phyloP scores from a whole-genome alignment of 2,329 filamentous ascomycete genomes.

The Cercospora sesami region DNA sequence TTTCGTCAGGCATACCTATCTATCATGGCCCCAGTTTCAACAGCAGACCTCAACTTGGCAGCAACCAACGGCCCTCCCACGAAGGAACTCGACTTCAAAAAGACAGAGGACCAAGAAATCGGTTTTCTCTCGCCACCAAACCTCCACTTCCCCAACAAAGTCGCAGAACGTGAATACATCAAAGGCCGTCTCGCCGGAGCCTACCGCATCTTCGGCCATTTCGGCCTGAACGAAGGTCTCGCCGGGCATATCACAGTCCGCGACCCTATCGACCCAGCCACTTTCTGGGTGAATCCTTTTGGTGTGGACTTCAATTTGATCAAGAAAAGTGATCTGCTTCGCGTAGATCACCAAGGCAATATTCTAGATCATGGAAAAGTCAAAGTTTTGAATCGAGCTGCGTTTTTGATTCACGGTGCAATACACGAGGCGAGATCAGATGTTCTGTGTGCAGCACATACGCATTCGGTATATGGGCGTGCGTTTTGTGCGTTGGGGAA shows the following conservation, averaged over 20 bases:
- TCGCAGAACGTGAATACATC: slow-evolving; percentile 38
- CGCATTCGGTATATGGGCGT: slow-evolving; percentile 41
- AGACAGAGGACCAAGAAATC: slow-evolving; percentile 15
- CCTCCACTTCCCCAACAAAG: slow-evolving; percentile 26
- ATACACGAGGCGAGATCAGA: slow-evolving; percentile 42
- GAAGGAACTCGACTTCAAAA: slow-evolving; percentile 16
- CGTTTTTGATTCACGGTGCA: slow-evolving; percentile 43
- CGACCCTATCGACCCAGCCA: slow-evolving; percentile 40
- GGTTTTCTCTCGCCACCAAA: slow-evolving; percentile 17
- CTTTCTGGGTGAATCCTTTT: slow-evolving; percentile 42
- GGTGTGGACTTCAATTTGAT: slow-evolving; percentile 41
- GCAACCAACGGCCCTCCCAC: slow-evolving; percentile 5
- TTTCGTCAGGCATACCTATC: not conserved
- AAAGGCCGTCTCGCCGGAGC: slow-evolving; percentile 42
- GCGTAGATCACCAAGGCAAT: slow-evolving; percentile 42
- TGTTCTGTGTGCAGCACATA: slow-evolving; percentile 43
- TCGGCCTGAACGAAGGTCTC: slow-evolving; percentile 37
- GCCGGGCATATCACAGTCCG: slow-evolving; percentile 44
- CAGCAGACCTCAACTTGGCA: slow-evolving; percentile 7
- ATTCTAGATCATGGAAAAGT: slow-evolving; percentile 39
- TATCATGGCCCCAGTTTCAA: slow-evolving; percentile 21
- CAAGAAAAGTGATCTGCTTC: slow-evolving; percentile 43
- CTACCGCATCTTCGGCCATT: slow-evolving; percentile 41
- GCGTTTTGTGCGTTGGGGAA: slow-evolving; percentile 41
- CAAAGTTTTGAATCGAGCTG: slow-evolving; percentile 41